These are phyloP conservation scores for Candolleomyces eurysporus DNA, from an alignment of 768 basidiomycete genomes.

Conservation along the genomic window DNA sequence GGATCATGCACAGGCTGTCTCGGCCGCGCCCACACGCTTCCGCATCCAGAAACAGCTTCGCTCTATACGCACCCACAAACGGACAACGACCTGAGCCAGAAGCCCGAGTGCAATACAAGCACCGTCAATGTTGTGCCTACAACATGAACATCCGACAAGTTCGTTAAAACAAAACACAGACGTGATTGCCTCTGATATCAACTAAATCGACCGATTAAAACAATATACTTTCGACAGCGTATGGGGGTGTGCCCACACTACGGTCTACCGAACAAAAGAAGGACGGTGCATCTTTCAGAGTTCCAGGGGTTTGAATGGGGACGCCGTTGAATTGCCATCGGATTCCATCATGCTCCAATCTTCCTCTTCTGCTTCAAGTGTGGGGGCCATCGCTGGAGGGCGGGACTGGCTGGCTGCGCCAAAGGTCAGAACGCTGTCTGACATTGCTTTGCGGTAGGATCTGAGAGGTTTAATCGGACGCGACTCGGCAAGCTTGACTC, in stretches of 20 bases:
- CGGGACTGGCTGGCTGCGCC: not conserved
- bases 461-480: constrained; percentile 42
- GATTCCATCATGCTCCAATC: constrained; percentile 37
- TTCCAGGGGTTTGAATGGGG: constrained; percentile 22
- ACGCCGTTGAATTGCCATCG: constrained; percentile 15
- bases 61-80: too few relatives aligned
- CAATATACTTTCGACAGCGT: too few relatives aligned
- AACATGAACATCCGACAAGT: too few relatives aligned
- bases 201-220: too few relatives aligned
- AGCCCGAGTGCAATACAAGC: too few relatives aligned
- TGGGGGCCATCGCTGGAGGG: not conserved
- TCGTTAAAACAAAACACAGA: too few relatives aligned
- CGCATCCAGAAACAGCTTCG: not conserved
- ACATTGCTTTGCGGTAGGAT: constrained; percentile 25
- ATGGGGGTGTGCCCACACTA: too few relatives aligned
- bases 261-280: too few relatives aligned
- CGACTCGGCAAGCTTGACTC: constrained; percentile 1
- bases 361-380: constrained; percentile 30
- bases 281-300: too few relatives aligned
- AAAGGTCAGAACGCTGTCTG: constrained; percentile 4
- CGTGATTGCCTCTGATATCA: too few relatives aligned
- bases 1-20: not conserved
- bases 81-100: too few relatives aligned
- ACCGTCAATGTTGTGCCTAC: too few relatives aligned
- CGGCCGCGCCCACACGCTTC: not conserved